phyloP scores from a whole-genome alignment of 768 basidiomycete species.

The Suillus luteus region DNA sequence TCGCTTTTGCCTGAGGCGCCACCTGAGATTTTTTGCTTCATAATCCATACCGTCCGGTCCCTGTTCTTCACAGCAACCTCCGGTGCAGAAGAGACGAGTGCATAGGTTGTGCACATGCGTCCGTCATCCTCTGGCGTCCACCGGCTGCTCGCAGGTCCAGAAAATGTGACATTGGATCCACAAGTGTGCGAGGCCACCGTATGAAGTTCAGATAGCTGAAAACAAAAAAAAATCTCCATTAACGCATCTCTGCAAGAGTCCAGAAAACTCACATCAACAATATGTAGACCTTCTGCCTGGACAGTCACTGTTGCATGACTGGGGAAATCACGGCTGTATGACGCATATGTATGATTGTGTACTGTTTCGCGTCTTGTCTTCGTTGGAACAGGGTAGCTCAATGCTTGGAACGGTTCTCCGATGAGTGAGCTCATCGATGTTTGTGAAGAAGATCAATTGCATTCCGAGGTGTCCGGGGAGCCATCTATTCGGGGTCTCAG shows the following conservation, averaged over 20 bases:
- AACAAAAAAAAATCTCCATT: slow-evolving; percentile 12
- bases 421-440: slow-evolving; percentile 32
- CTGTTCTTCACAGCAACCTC: slow-evolving; percentile 43
- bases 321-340: slow-evolving; percentile 36
- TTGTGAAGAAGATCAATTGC: slow-evolving; percentile 12
- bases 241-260: slow-evolving; percentile 4
- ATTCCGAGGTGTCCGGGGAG: slow-evolving; percentile 22
- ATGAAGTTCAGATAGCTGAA: slow-evolving; percentile 64
- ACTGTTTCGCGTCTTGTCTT: not conserved
- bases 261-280: slow-evolving; percentile 60
- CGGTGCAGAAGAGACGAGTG: slow-evolving; percentile 50
- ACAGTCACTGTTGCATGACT: slow-evolving; percentile 67
- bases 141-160: slow-evolving; percentile 56
- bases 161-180: slow-evolving; percentile 63
- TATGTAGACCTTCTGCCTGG: slow-evolving; percentile 74
- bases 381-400: slow-evolving; percentile 24
- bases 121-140: slow-evolving; percentile 34
- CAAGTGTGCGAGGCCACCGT: slow-evolving; percentile 69
- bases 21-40: slow-evolving; percentile 55
- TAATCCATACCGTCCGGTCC: slow-evolving; percentile 59
- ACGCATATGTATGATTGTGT: slow-evolving; percentile 22
- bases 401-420: slow-evolving; percentile 34
- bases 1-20: slow-evolving; percentile 33
- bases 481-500: not conserved
- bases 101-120: slow-evolving; percentile 54